Evolutionary conservation across 1,284 basidiomycete species (phyloP).

Genomic region (Tremellales sp.): DNA sequence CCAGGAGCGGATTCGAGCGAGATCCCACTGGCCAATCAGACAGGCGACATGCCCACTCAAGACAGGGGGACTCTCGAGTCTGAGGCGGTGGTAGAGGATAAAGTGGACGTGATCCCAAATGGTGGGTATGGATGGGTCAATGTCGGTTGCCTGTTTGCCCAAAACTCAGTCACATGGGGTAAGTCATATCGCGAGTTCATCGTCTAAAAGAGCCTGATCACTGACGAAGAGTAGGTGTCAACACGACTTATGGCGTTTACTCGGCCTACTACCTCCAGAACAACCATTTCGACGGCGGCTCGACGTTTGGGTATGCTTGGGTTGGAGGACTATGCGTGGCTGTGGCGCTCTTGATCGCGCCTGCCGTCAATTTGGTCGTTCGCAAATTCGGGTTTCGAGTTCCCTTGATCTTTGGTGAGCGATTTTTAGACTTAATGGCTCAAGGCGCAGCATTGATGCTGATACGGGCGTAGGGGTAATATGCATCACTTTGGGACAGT

Average conservation of each 20-base stretch:
- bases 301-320: slow-evolving; percentile 49
- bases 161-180: slow-evolving; percentile 44
- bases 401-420: slow-evolving; percentile 41
- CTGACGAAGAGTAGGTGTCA: slow-evolving; percentile 36
- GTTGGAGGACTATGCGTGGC: slow-evolving; percentile 48
- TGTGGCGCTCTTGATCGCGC: slow-evolving; percentile 41
- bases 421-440: slow-evolving; percentile 1
- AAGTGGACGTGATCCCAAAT: slow-evolving; percentile 42
- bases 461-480: slow-evolving; percentile 15
- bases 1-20: no score
- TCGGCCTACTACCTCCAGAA: slow-evolving; percentile 47
- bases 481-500: slow-evolving; percentile 31
- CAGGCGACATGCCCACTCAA: no score
- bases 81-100: no score
- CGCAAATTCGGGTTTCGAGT: slow-evolving; percentile 37
- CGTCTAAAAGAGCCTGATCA: background rate
- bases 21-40: no score
- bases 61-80: no score
- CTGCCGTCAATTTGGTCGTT: slow-evolving; percentile 44
- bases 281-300: slow-evolving; percentile 46
- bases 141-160: slow-evolving; percentile 34
- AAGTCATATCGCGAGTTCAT: no score
- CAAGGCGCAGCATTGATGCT: slow-evolving; percentile 7
- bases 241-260: slow-evolving; percentile 51
- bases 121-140: slow-evolving; percentile 52